Evolutionary conservation across 2,329 filamentous ascomycete species (phyloP), one percentile per base, ranked within the genome.

Genomic region (Teratosphaeriaceae sp.): DNA sequence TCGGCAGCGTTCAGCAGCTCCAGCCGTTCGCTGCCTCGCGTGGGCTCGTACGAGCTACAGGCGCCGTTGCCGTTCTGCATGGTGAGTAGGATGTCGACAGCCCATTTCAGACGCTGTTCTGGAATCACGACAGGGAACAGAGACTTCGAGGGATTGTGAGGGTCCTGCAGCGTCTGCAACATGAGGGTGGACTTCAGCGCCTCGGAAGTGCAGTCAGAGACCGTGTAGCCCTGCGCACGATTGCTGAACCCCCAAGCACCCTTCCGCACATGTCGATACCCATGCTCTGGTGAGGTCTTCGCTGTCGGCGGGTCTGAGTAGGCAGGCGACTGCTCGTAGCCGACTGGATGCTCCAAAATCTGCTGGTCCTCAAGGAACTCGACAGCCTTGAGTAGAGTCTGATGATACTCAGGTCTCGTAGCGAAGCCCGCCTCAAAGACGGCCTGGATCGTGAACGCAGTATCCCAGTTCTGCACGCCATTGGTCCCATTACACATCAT

Each of bases 401-500:
- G 81, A 29, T 76, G 78, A 80, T 86, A 96, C 55, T 82, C 80
- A 11, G 80, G 72, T 37, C 94, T 80, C 22, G 81, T 69, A n/a
- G 84, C 82, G 20, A 96, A 75, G 0, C 85, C 88, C 5, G 86
- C 82, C 38, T 87, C 85, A 40, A 87, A 77, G 5, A 86, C 78
- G 1, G 86, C 83, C 63, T 95, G 88, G 24, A 96, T 87, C 15
- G 84, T 70, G 60, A 97, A 97, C 0, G 88, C 78, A 0, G 92
- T 98, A 61, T 98, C 92, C 92, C 92, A 98, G 51, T 82, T 85
- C 65, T 98, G 92, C 1, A 97, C 89, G n/a, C 92, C 92, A 54
- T 98, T 97, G 7, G 92, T 98, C 27, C 92, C 92, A 56, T 96
- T 96, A 66, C 84, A 84, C 37, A 97, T 74, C 86, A 98, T 88